Evolutionary conservation across 2,329 filamentous ascomycete genomes (phyloP).

Genomic region (Aspergillus niger): DNA sequence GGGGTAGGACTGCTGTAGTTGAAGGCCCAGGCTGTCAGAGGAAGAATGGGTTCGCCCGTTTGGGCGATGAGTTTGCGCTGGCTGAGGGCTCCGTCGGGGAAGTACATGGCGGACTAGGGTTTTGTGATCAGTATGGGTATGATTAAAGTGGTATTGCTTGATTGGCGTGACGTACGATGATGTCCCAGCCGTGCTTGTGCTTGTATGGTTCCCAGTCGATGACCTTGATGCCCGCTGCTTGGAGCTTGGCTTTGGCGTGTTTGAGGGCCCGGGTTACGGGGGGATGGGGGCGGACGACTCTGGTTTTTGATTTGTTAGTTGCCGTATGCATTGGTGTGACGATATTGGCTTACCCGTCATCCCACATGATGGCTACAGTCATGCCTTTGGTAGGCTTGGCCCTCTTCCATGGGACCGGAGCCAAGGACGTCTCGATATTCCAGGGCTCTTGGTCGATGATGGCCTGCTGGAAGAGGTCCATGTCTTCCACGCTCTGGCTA

Average conservation of each 20-base stretch:
- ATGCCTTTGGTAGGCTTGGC: constrained; percentile 27
- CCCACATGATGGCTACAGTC: constrained; percentile 62
- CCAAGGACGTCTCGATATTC: constrained; percentile 44
- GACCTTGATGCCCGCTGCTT: constrained; percentile 51
- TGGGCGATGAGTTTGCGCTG: constrained; percentile 36
- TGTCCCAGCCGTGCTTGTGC: constrained; percentile 37
- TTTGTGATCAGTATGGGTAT: too few relatives aligned
- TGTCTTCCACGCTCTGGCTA: constrained; percentile 32
- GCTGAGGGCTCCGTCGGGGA: constrained; percentile 46
- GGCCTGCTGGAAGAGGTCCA: constrained; percentile 42
- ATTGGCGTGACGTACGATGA: constrained; percentile 30
- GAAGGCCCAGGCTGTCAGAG: constrained; percentile 47
- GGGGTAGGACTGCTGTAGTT: constrained; percentile 24
- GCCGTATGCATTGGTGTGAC: background rate
- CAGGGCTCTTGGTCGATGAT: constrained; percentile 46
- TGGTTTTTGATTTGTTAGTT: constrained; percentile 9
- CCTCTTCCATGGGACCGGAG: constrained; percentile 46
- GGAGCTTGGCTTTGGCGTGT: constrained; percentile 27
- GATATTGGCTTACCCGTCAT: constrained; percentile 53
- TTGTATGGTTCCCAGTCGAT: constrained; percentile 40
- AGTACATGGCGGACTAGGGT: constrained; percentile 47
- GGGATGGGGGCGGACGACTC: constrained; percentile 65
- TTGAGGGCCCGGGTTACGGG: constrained; percentile 55
- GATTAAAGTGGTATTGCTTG: background rate
- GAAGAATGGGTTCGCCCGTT: constrained; percentile 49